Evolutionary conservation across 1,284 basidiomycete species (phyloP).

Genomic region (Coniophora puteana): DNA sequence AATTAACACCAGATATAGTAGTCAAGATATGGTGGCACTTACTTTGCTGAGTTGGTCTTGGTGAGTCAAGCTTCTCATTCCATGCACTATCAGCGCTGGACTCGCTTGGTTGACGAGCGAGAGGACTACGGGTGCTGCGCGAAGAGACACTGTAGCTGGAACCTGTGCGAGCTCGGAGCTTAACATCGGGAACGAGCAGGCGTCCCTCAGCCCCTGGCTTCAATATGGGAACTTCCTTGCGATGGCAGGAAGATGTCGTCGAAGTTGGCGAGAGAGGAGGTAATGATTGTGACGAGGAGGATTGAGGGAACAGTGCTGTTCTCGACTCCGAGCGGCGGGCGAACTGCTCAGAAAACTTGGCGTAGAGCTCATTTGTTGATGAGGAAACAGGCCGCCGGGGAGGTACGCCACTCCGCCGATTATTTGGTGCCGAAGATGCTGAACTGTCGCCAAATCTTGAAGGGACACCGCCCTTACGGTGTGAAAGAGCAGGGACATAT

Average conservation of each 20-base stretch:
- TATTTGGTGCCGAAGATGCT: constrained; percentile 18
- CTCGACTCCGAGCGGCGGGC: constrained; percentile 49
- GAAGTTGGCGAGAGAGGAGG: constrained; percentile 25
- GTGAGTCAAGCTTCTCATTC: constrained; percentile 16
- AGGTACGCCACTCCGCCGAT: constrained; percentile 12
- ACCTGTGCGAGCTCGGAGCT: constrained; percentile 43
- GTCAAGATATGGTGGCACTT: constrained; percentile 9
- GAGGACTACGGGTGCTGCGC: constrained; percentile 26
- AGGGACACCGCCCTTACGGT: constrained; percentile 43
- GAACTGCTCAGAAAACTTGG: constrained; percentile 51
- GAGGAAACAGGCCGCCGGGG: constrained; percentile 25
- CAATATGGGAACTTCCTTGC: constrained; percentile 49
- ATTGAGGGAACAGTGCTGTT: constrained; percentile 34
- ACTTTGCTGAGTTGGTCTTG: constrained; percentile 30
- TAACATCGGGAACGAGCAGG: constrained; percentile 62
- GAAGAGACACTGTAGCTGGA: constrained; percentile 38
- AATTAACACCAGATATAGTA: neutral
- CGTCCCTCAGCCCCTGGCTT: constrained; percentile 57
- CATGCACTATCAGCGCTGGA: constrained; percentile 30
- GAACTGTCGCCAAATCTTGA: constrained; percentile 23
- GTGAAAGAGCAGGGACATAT: constrained; percentile 46
- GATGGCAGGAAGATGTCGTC: constrained; percentile 28
- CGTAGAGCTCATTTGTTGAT: constrained; percentile 45
- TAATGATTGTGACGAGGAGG: constrained; percentile 27
- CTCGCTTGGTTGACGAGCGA: constrained; percentile 27